These are phyloP conservation scores for Coemansia sp. DNA, from an alignment of 192 early-diverging fungal genomes.

Conservation along the genomic window DNA sequence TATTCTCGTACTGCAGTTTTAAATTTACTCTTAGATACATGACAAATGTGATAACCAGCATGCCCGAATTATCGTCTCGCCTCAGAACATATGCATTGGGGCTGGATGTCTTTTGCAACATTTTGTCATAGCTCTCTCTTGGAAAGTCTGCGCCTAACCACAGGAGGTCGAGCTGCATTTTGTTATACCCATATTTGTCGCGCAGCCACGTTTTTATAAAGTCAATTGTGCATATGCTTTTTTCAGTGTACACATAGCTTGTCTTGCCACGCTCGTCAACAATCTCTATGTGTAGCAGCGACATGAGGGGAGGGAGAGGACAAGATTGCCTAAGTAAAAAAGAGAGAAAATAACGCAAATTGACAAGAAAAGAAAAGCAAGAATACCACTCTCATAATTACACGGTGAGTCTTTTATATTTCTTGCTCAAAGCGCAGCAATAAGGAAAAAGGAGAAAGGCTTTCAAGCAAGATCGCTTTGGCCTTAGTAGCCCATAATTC, in stretches of 20 bases:
- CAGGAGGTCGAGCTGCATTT: not conserved
- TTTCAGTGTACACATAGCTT: not conserved
- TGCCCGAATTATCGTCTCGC: not conserved
- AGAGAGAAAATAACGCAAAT: not conserved
- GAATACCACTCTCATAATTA: not conserved
- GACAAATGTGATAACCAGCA: not conserved
- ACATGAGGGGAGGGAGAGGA: not conserved
- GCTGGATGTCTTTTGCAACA: not conserved
- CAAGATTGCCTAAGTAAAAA: too few relatives aligned
- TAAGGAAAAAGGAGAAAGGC: not conserved
- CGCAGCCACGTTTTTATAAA: slow-evolving; percentile 3
- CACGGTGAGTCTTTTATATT: not conserved
- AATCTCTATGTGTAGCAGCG: slow-evolving; percentile 3
- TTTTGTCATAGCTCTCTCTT: slow-evolving; percentile 1
- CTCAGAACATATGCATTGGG: not conserved
- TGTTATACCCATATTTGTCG: not conserved
- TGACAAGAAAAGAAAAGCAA: not conserved
- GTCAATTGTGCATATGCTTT: not conserved
- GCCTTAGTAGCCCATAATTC: not conserved
- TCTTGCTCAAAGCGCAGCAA: slow-evolving; percentile 2
- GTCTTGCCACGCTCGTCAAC: not conserved
- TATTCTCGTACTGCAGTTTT: slow-evolving; percentile 1
- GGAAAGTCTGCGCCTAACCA: not conserved
- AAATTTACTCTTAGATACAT: not conserved
- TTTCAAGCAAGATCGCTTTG: not conserved